Evolutionary conservation across 108 stramenopile species (phyloP).

Genomic region (Cyclotella choctawhatcheeana): DNA sequence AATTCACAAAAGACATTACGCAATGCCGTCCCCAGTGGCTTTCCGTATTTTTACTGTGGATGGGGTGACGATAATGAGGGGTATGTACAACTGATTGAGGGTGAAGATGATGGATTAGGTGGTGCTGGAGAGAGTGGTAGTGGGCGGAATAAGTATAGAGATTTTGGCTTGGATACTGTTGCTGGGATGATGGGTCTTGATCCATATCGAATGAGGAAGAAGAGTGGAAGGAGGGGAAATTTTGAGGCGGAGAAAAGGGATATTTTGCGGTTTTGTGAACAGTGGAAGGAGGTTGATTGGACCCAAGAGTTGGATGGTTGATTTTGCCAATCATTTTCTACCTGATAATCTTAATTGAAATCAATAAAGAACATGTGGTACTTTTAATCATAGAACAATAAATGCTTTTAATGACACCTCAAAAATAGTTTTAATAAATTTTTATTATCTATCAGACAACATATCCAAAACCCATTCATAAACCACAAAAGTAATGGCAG

Average conservation of each 20-base stretch:
- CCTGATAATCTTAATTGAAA: no score
- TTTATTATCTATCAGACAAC: constrained; percentile 6
- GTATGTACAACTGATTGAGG: constrained; percentile 77
- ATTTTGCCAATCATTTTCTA: no score
- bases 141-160: constrained; percentile 54
- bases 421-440: no score
- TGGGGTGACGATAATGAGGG: constrained; percentile 65
- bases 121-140: constrained; percentile 22
- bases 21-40: constrained; percentile 69
- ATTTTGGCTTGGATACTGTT: constrained; percentile 80
- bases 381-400: no score
- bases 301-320: constrained; percentile 48
- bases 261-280: constrained; percentile 60
- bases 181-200: constrained; percentile 81
- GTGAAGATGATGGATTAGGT: constrained; percentile 29
- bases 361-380: no score
- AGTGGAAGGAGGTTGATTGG: constrained; percentile 71
- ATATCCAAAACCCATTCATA: constrained; percentile 88
- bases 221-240: constrained; percentile 47
- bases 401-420: no score
- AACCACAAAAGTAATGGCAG: constrained; percentile 96
- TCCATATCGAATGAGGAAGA: constrained; percentile 75
- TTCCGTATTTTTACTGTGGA: constrained; percentile 80
- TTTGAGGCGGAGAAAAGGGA: background rate
- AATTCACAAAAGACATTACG: constrained; percentile 56